phyloP scores from a whole-genome alignment of 805 yeast species.

The Grigorovia jiainica region DNA sequence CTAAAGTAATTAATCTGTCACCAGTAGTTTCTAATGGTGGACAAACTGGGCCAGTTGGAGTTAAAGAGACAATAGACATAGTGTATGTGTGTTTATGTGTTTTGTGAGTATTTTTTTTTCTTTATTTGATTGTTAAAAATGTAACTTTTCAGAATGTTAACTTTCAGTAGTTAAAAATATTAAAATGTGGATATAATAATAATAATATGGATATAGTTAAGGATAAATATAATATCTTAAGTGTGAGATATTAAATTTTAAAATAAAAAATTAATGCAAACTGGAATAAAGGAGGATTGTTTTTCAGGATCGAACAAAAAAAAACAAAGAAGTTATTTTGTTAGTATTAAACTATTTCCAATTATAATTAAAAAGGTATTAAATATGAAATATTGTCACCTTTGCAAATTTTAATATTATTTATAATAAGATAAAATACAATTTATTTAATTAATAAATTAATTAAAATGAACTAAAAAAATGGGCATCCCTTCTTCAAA shows the following conservation, averaged over 20 bases:
- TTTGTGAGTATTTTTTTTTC: background rate
- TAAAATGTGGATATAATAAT: background rate
- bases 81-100: background rate
- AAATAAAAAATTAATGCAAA: background rate
- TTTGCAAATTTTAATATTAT: background rate
- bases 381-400: background rate
- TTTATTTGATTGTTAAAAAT: too few species aligned
- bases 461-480: background rate
- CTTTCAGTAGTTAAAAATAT: background rate
- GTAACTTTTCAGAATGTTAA: background rate
- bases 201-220: background rate
- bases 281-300: background rate
- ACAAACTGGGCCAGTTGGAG: conserved; percentile 72
- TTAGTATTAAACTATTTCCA: background rate
- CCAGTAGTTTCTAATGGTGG: conserved; percentile 83
- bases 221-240: background rate
- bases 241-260: background rate
- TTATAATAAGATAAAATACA: too few species aligned
- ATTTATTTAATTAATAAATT: too few species aligned
- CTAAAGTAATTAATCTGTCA: conserved; percentile 77
- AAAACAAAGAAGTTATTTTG: too few species aligned
- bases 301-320: background rate
- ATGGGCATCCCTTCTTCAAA: background rate
- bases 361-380: background rate
- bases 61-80: conserved; percentile 30